Evolutionary conservation across 768 basidiomycete genomes (phyloP).

Genomic region (Hirschioporus abietinus): DNA sequence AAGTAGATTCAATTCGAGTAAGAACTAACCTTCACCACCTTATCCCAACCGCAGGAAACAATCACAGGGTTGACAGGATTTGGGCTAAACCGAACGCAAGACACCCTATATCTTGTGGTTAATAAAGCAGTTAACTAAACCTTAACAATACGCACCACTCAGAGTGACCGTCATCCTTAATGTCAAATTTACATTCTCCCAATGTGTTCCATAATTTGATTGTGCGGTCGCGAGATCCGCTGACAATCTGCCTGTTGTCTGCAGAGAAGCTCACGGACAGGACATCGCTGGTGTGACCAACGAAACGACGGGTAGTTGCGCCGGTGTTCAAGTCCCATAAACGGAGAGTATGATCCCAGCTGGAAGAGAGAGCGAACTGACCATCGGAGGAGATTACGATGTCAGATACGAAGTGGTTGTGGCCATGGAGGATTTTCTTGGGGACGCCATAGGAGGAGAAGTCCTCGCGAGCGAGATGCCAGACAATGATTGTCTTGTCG

Average conservation of each 20-base stretch:
- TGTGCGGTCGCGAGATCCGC: conserved; percentile 91
- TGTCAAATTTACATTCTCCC: conserved; percentile 99
- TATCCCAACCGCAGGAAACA: conserved; percentile 99
- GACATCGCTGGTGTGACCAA: conserved; percentile 97
- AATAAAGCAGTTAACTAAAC: conserved; percentile 10
- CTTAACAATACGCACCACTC: conserved; percentile 62
- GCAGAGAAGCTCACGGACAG: conserved; percentile 99
- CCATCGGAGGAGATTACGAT: conserved; percentile 99
- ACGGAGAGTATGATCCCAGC: conserved; percentile 99
- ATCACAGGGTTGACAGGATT: conserved; percentile 97
- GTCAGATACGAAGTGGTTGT: conserved; percentile 99
- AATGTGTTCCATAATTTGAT: conserved; percentile 99
- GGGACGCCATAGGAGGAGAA: conserved; percentile 92
- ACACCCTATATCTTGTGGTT: conserved; percentile 60
- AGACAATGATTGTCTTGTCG: conserved; percentile 99
- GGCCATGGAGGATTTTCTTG: conserved; percentile 94
- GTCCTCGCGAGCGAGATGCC: conserved; percentile 90
- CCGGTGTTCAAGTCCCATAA: conserved; percentile 99
- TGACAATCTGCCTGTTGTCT: conserved; percentile 99
- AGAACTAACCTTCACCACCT: conserved; percentile 91
- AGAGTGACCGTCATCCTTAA: conserved; percentile 96
- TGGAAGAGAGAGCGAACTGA: conserved; percentile 97
- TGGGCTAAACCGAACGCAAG: conserved; percentile 98
- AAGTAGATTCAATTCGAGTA: conserved; percentile 1
- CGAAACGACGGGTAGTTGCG: conserved; percentile 91